Evolutionary conservation across 2,329 filamentous ascomycete genomes (phyloP), one percentile per base, ranked within the genome.

Genomic region (Exophiala sideris): DNA sequence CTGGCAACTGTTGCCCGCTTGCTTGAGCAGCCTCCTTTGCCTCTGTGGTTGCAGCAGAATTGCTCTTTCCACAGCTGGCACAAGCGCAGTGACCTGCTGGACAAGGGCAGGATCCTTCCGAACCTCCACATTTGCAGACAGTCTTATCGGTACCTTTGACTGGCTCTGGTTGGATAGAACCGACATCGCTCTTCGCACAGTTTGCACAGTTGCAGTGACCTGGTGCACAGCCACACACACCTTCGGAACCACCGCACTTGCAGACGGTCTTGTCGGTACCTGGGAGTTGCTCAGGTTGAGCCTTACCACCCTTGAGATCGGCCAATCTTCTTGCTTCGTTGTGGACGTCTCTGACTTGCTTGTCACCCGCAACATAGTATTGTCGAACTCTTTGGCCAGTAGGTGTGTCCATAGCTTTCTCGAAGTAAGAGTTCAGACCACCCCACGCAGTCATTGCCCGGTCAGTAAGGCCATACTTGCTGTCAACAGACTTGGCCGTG

Each of bases 311-410:
- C 86, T 96, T 96, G 63, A 99, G 73, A 62, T 95, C 85, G 46
- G 92, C 92, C 50, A 99, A 79, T 64, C 94, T 85, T 60, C 87
- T 82, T 32, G 94, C 94, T 79, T 99, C 94, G 59, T 80, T 81
- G 75, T 99, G 94, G 44, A 99, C 94, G 69, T 99, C 94, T 65
- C 90, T 80, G 32, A 96, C 91, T 74, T 97, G 91, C 76, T 90
- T 90, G 70, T 87, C 85, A 60, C 88, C 83, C 64, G 89, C 79
- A 6, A 85, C 81, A 75, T 99, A 99, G 76, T 99, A 99, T 59
- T 86, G 79, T 64, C 89, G 87, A 57, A 99, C 76, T 74, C 87
- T 90, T 78, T 91, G 84, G 64, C 94, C 94, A 1, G 91, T 95
- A 8, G 91, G 90, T 0, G 91, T 95, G 69, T 81, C 86, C 53